A percentile compares a stretch with the other conserved stretches of the same genome.
These are phyloP conservation scores for Microstegium vimineum DNA, from an alignment of 176 grass and related monocot species.

Conservation along the genomic window DNA sequence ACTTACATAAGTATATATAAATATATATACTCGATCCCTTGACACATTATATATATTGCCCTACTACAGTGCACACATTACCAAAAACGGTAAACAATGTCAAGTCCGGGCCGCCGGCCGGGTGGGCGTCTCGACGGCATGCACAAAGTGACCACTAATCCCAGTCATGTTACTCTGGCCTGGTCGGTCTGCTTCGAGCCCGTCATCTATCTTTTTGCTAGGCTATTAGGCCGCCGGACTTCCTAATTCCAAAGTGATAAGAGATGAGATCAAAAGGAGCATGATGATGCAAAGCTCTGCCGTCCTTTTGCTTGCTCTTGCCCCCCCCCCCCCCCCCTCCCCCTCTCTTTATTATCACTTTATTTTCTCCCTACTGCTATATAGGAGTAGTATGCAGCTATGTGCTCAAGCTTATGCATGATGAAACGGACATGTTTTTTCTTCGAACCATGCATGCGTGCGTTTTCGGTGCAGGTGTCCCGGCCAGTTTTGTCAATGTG, in stretches of 20 bases:
- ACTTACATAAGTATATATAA: not conserved
- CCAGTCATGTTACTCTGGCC: constrained; percentile 43
- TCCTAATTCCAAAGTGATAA: constrained; percentile 33
- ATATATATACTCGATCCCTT: no score
- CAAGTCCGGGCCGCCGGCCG: not conserved
- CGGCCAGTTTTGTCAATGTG: constrained; percentile 25
- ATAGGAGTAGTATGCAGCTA: not conserved
- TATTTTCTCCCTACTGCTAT: not conserved
- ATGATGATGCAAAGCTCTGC: constrained; percentile 13
- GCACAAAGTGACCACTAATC: constrained; percentile 29
- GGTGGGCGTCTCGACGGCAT: not conserved
- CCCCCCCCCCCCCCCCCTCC: not conserved
- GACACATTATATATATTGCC: not conserved
- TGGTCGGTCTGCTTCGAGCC: constrained; percentile 27
- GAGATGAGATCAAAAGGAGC: not conserved
- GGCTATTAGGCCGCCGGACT: not conserved
- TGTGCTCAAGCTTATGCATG: not conserved
- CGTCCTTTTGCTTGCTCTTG: not conserved
- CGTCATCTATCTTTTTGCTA: constrained; percentile 2
- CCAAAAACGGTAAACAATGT: not conserved
- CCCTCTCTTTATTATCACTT: not conserved
- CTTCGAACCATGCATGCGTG: not conserved
- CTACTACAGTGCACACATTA: not conserved
- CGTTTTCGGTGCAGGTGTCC: constrained; percentile 20
- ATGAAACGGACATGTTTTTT: not conserved